Evolutionary conservation across 2,329 filamentous ascomycete genomes (phyloP), one percentile per base, ranked within the genome.

Genomic region (Fusarium compactum): DNA sequence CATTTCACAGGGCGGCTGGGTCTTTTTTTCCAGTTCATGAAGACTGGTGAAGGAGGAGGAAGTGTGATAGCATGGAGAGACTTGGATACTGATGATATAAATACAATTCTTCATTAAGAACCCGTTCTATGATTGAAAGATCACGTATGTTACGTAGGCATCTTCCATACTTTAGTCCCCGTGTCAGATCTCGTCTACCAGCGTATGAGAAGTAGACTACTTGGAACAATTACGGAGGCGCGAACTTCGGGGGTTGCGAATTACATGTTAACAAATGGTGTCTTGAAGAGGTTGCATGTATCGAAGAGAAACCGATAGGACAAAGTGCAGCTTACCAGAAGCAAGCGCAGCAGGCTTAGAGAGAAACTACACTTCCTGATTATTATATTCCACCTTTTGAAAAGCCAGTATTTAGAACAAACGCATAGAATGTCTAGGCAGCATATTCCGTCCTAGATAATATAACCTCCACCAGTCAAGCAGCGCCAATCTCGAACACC

Each of bases 401-500:
- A 44, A 51, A 52, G 22, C 38, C 59, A 53, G 40, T 25, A 53
- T n/a, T 25, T 44, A n/a, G 30, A 56, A 41, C 45, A 18, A 32
- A 54, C 29, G 25, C 51, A 22, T 38, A 24, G 20, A 16, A 32
- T 54, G 24, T 18, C 52, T 43, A 25, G 41, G n/a, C 14, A 43
- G 22, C 29, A 46, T 32, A 24, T 45, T 11, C 14, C 25, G 38
- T 25, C 48, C 62, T 74, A 82, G 34, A 82, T 72, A 43, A 92
- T 87, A 80, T 92, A 93, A 22, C 91, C 87, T 22, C 90, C 89
- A 52, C 85, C 85, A 6, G 88, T 90, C 29, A 94, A 85, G 71
- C 87, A 90, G 30, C 85, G 86, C 96, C 95, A 98, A 62, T 88
- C 87, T 61, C 96, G 89, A 50, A 97, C 87, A 0, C 91, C 93